Percentiles rank a stretch among this genome's conserved stretches.
These are phyloP conservation scores for Rhypophila decipiens DNA, from an alignment of 495 filamentous ascomycete genomes.

Conservation along the genomic window DNA sequence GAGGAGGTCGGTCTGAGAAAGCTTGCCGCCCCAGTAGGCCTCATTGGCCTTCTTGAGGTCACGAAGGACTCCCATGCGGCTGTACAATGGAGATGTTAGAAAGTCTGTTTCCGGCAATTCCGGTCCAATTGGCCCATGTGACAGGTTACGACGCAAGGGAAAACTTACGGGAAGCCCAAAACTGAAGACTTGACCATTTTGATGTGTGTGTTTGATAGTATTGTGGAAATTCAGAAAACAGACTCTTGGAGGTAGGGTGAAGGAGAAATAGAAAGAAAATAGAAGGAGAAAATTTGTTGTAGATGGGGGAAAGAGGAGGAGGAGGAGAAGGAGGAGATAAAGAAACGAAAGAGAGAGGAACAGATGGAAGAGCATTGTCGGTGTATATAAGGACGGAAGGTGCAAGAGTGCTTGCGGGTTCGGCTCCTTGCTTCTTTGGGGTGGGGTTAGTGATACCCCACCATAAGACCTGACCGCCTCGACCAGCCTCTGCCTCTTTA, in stretches of 20 bases:
- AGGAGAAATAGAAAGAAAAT: slow-evolving; percentile 7
- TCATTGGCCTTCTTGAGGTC: slow-evolving; percentile 99
- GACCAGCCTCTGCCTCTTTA: too few species aligned
- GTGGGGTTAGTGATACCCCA: too few species aligned
- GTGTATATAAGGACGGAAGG: too few species aligned
- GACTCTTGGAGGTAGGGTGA: slow-evolving; percentile 3
- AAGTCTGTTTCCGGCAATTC: slow-evolving; percentile 65
- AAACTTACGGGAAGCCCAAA: slow-evolving; percentile 33
- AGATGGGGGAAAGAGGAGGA: slow-evolving; percentile 8
- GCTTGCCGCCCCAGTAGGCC: slow-evolving; percentile 92
- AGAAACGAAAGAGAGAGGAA: slow-evolving; percentile 8
- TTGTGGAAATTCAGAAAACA: slow-evolving; percentile 6
- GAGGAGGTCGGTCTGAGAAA: slow-evolving; percentile 80
- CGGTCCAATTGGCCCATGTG: neutral
- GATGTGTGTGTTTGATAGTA: slow-evolving; percentile 12
- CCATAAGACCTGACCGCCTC: too few species aligned
- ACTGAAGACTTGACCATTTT: slow-evolving; percentile 72
- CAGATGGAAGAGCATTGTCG: slow-evolving; percentile 6
- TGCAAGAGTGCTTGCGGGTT: too few species aligned
- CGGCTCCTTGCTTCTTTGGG: neutral
- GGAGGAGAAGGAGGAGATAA: slow-evolving; percentile 2
- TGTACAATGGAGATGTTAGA: slow-evolving; percentile 3
- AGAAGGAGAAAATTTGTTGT: slow-evolving; percentile 2
- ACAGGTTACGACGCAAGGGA: slow-evolving; percentile 22
- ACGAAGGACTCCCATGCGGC: slow-evolving; percentile 92